These are phyloP conservation scores for Aureobasidium sp. DNA, from an alignment of 2,329 filamentous ascomycete species.

Conservation along the genomic window DNA sequence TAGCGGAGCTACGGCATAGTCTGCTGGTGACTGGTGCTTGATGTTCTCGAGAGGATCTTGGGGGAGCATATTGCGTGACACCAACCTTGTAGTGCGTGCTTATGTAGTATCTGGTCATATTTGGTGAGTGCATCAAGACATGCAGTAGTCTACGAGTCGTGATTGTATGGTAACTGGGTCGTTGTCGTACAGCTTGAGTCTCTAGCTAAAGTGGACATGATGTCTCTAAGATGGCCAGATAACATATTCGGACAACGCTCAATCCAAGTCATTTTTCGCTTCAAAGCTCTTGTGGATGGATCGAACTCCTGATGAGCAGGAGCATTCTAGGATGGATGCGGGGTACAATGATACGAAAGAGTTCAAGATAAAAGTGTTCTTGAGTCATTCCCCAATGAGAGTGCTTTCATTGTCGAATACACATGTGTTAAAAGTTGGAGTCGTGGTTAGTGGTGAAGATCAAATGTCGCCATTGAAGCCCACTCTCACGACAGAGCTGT, in stretches of 20 bases:
- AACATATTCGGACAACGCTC: background rate
- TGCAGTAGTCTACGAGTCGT: background rate
- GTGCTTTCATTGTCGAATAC: background rate
- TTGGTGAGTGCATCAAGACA: background rate
- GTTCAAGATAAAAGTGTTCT: background rate
- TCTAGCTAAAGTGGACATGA: background rate
- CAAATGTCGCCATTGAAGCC: conserved; percentile 12
- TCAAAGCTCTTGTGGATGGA: too few relatives aligned
- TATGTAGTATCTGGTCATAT: background rate
- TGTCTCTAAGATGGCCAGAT: background rate
- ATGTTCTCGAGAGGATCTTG: background rate
- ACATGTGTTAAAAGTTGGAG: background rate
- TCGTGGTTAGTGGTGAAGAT: background rate
- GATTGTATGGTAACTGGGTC: background rate
- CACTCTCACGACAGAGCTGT: conserved; percentile 7
- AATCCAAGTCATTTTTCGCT: too few relatives aligned
- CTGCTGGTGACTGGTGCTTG: background rate
- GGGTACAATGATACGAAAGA: background rate
- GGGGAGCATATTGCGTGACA: background rate
- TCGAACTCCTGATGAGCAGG: background rate
- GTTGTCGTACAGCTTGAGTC: background rate
- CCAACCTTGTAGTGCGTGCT: background rate
- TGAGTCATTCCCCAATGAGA: background rate
- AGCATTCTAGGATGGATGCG: background rate
- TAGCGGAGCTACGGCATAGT: background rate